Percentiles rank a stretch among this genome's conserved stretches.
phyloP scores from a whole-genome alignment of 1,284 basidiomycete genomes.

The Naganishia liquefaciens region DNA sequence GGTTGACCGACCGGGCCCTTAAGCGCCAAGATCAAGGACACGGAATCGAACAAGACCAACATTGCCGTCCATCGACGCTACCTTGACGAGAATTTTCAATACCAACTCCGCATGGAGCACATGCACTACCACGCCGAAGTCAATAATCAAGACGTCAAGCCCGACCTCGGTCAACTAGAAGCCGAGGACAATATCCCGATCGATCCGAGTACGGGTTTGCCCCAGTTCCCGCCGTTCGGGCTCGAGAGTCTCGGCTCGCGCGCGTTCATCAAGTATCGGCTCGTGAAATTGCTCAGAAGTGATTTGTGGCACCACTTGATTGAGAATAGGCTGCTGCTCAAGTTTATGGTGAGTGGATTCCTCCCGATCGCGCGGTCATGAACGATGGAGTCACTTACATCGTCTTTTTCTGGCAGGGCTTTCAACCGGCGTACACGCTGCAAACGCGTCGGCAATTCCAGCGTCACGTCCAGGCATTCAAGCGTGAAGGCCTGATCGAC shows the following conservation, averaged over 20 bases:
- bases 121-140: slow-evolving; percentile 8
- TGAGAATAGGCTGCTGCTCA: slow-evolving; percentile 30
- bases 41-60: slow-evolving; percentile 28
- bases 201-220: slow-evolving; percentile 21
- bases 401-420: too few relatives aligned
- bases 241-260: slow-evolving; percentile 12
- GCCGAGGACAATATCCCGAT: slow-evolving; percentile 20
- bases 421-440: slow-evolving; percentile 13
- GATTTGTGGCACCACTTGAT: slow-evolving; percentile 34
- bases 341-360: slow-evolving; percentile 23
- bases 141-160: not conserved
- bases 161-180: not conserved
- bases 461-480: slow-evolving; percentile 12
- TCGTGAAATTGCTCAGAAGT: slow-evolving; percentile 21
- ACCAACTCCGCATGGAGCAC: slow-evolving; percentile 13
- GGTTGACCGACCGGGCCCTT: not conserved
- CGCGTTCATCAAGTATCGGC: slow-evolving; percentile 29
- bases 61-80: slow-evolving; percentile 31
- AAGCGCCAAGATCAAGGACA: slow-evolving; percentile 33
- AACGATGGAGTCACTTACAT: not conserved
- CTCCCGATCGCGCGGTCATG: not conserved
- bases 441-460: slow-evolving; percentile 22
- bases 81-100: slow-evolving; percentile 22
- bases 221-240: slow-evolving; percentile 32
- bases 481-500: slow-evolving; percentile 30